A percentile compares a stretch with the other conserved stretches of the same genome.
phyloP scores from a whole-genome alignment of 2,329 filamentous ascomycete genomes.

The Aspergillus brunneoviolaceus region DNA sequence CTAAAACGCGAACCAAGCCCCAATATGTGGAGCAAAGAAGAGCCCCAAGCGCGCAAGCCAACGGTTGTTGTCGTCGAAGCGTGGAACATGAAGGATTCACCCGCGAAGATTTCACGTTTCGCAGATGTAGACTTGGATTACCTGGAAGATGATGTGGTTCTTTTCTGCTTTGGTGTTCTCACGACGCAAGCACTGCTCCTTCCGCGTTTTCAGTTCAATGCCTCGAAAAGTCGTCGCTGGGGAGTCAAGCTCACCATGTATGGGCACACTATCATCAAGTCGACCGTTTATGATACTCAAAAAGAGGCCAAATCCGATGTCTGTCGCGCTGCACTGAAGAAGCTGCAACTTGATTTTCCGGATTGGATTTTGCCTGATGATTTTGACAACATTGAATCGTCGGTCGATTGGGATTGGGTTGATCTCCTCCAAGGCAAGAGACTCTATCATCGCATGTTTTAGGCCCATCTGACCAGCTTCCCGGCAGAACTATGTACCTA shows the following conservation, averaged over 20 bases:
- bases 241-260: slow-evolving; percentile 31
- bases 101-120: neutral
- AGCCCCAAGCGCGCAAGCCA: neutral
- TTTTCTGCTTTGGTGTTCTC: slow-evolving; percentile 37
- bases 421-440: slow-evolving; percentile 29
- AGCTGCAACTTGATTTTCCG: slow-evolving; percentile 24
- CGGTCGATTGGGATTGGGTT: slow-evolving; percentile 30
- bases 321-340: slow-evolving; percentile 29
- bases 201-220: slow-evolving; percentile 27
- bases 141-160: slow-evolving; percentile 13
- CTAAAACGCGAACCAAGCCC: neutral
- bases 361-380: slow-evolving; percentile 30
- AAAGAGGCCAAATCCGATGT: slow-evolving; percentile 24
- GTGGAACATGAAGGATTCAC: neutral
- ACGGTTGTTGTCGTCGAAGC: neutral
- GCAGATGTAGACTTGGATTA: neutral
- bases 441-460: neutral
- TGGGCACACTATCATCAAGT: slow-evolving; percentile 25
- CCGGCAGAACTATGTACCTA: slow-evolving; percentile 27
- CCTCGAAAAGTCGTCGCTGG: slow-evolving; percentile 20
- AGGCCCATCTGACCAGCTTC: neutral
- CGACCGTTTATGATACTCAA: slow-evolving; percentile 13
- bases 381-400: slow-evolving; percentile 18
- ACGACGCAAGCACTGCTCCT: slow-evolving; percentile 24
- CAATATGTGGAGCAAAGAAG: neutral